Base-by-base conservation (phyloP, 1,284 basidiomycete genomes). In the Clitocybe nebularis region DNA sequence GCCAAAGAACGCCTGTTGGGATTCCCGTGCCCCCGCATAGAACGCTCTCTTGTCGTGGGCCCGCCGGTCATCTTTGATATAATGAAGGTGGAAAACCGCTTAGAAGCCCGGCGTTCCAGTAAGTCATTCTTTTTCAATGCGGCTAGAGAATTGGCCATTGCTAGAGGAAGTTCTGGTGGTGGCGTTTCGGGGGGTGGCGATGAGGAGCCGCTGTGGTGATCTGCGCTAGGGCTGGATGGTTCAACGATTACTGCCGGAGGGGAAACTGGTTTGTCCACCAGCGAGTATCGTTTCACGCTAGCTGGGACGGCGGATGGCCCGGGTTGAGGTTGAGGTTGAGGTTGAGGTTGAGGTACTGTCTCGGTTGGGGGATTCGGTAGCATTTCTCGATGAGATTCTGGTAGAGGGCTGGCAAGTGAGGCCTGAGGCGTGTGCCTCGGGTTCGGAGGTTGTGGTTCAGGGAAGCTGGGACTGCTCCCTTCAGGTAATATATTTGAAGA, bases 81-180 rank as follows among this genome's bases (percentile, higher is more conserved):
- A 40, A 93, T 92, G 61, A 96, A 99, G 1, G 89, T 89, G 42
- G 93, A 97, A 68, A 95, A 99, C 0, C 95, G 86, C 60, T 98
- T 98, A 19, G 91, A 94, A 3, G 95, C 95, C 29, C 95, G 76
- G 7, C 95, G 81, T 58, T 95, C 92, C 13, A 97, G 75, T 0
- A 85, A 80, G 52, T 96, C 93, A 32, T 81, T 82, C 50, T 85
- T 82, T 62, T 94, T 89, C 30, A 99, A 74, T 1, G 92, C 92
- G 7, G 90, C 90, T 10, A 98, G 74, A 5, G 92, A 93, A 42
- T 79, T 85, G 30, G 87, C 84, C 21, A 90, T 82, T 4, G 81
- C 86, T 19, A 87, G 83, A 3, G 71, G 56, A 2, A 63, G 55
- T 25, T 75, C 75, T 5, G 67, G 60, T 3, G 69, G 64, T 4